Evolutionary conservation across 2,329 filamentous ascomycete species (phyloP).

Genomic region (Cordyceps fumosorosea): DNA sequence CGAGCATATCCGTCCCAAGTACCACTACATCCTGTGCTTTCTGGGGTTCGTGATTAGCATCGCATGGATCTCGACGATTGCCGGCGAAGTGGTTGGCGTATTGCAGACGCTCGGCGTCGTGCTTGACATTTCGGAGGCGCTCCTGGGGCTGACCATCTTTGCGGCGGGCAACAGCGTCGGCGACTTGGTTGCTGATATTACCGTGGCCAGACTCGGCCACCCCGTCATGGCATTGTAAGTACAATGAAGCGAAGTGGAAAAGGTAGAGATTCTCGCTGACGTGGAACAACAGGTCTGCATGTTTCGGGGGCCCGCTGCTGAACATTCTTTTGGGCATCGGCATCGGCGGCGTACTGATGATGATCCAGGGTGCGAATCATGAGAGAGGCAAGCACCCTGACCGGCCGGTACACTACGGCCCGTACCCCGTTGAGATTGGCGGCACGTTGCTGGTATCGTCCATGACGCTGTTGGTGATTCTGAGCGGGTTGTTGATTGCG

Average conservation of each 20-base stretch:
- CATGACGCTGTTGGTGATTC: slow-evolving; percentile 72
- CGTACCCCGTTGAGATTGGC: slow-evolving; percentile 78
- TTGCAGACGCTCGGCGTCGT: slow-evolving; percentile 91
- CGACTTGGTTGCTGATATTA: slow-evolving; percentile 90
- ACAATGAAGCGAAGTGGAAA: not conserved
- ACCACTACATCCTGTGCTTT: slow-evolving; percentile 76
- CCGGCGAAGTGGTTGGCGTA: slow-evolving; percentile 90
- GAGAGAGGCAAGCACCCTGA: slow-evolving; percentile 62
- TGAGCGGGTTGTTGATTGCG: slow-evolving; percentile 68
- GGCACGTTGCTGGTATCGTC: slow-evolving; percentile 81
- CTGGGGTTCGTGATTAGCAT: slow-evolving; percentile 87
- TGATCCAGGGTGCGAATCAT: slow-evolving; percentile 61
- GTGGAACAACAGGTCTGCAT: slow-evolving; percentile 57
- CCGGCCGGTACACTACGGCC: slow-evolving; percentile 57
- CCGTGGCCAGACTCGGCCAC: slow-evolving; percentile 85
- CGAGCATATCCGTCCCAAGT: slow-evolving; percentile 59
- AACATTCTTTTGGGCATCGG: slow-evolving; percentile 95
- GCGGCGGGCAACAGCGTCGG: slow-evolving; percentile 93
- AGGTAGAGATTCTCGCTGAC: not conserved
- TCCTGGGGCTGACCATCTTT: slow-evolving; percentile 91
- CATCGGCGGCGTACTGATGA: slow-evolving; percentile 85
- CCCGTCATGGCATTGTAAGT: slow-evolving; percentile 84
- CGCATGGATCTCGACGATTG: slow-evolving; percentile 93
- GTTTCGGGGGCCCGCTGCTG: slow-evolving; percentile 96
- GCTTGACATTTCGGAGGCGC: slow-evolving; percentile 86